These are phyloP conservation scores for Recurvomyces mirabilis DNA, from an alignment of 495 filamentous ascomycete genomes.

Conservation along the genomic window DNA sequence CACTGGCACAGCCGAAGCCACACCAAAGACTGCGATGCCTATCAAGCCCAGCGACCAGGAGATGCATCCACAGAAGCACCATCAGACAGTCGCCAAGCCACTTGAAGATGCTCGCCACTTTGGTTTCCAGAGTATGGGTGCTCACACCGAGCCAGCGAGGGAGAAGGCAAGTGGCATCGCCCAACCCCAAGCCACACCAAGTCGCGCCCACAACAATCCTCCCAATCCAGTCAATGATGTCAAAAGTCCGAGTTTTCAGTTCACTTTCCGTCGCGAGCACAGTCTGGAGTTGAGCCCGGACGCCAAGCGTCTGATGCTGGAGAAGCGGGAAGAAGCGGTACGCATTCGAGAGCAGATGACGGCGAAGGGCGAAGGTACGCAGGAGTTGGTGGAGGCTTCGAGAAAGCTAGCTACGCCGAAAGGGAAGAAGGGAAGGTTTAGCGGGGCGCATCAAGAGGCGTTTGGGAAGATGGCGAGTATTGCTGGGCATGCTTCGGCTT, in stretches of 20 bases:
- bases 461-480: conserved; percentile 98
- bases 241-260: conserved; percentile 58
- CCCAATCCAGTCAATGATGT: conserved; percentile 13
- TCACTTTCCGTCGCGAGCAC: conserved; percentile 50
- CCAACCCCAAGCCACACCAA: conserved; percentile 25
- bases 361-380: conserved; percentile 21
- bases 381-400: conserved; percentile 30
- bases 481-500: conserved; percentile 67
- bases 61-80: conserved; percentile 31
- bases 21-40: conserved; percentile 26
- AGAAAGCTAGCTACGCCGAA: conserved; percentile 69
- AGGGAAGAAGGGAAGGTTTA: conserved; percentile 62
- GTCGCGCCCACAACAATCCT: conserved; percentile 19
- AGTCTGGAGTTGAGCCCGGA: conserved; percentile 55
- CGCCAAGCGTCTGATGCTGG: conserved; percentile 67
- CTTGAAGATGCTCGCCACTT: conserved; percentile 32
- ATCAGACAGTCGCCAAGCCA: conserved; percentile 28
- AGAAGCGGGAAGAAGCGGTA: conserved; percentile 55
- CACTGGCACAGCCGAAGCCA: conserved; percentile 6
- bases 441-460: conserved; percentile 67
- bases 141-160: conserved; percentile 30
- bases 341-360: conserved; percentile 55
- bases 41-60: conserved; percentile 27
- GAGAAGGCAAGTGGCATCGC: conserved; percentile 16
- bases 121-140: conserved; percentile 26